These are phyloP conservation scores for Fusarium guadeloupense DNA, from an alignment of 2,329 filamentous ascomycete species.

Conservation along the genomic window DNA sequence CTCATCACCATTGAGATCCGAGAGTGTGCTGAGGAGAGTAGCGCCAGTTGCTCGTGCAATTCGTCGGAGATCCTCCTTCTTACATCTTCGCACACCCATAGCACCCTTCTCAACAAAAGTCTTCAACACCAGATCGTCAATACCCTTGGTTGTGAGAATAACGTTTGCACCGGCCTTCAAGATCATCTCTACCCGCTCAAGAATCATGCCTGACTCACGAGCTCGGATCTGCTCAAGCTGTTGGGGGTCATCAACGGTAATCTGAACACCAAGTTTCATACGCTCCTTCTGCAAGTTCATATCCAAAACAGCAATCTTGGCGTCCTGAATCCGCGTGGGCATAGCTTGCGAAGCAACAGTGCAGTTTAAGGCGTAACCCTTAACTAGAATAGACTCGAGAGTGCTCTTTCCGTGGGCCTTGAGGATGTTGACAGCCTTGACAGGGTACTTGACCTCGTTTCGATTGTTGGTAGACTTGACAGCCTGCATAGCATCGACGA, in stretches of 20 bases:
- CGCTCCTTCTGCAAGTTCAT: conserved; percentile 99
- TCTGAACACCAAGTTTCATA: conserved; percentile 99
- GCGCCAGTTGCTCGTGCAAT: conserved; percentile 97
- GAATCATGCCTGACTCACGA: conserved; percentile 89
- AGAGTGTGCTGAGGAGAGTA: conserved; percentile 90
- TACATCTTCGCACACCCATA: conserved; percentile 95
- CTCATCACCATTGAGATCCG: conserved; percentile 97
- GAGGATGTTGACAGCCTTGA: conserved; percentile 98
- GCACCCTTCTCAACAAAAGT: conserved; percentile 92
- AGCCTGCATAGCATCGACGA: conserved; percentile 91
- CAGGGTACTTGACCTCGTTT: conserved; percentile 93
- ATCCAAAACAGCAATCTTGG: conserved; percentile 95
- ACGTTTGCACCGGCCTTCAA: conserved; percentile 97
- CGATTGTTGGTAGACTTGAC: conserved; percentile 94
- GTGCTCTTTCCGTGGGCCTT: conserved; percentile 97
- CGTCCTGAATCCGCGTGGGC: conserved; percentile 90
- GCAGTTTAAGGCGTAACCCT: conserved; percentile 98
- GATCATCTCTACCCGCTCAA: conserved; percentile 96
- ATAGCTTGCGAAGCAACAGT: conserved; percentile 98
- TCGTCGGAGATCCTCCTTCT: conserved; percentile 96
- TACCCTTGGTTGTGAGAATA: conserved; percentile 95
- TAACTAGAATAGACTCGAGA: conserved; percentile 87
- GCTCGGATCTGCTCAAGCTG: conserved; percentile 97
- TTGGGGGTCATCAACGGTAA: conserved; percentile 96
- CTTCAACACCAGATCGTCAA: conserved; percentile 95